A percentile compares a stretch with the other conserved stretches of the same genome.
phyloP scores from a whole-genome alignment of 805 yeast genomes.

The Suhomyces sp. region DNA sequence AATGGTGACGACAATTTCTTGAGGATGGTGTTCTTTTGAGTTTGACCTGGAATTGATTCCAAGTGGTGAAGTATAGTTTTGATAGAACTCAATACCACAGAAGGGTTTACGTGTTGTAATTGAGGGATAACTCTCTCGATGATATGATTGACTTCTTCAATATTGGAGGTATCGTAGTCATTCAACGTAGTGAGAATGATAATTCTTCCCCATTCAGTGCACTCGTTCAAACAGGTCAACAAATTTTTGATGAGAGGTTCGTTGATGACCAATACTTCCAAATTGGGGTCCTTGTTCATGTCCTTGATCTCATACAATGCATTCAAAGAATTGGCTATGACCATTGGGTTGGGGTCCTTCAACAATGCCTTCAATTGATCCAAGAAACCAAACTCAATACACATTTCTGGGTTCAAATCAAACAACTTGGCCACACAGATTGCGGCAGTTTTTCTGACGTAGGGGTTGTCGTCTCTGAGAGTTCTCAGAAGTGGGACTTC shows the following conservation, averaged over 20 bases:
- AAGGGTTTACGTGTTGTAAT: slow-evolving; percentile 94
- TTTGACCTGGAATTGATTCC: slow-evolving; percentile 44
- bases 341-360: slow-evolving; percentile 93
- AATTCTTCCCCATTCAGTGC: slow-evolving; percentile 99
- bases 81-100: slow-evolving; percentile 84
- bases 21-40: slow-evolving; percentile 46
- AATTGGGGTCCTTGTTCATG: slow-evolving; percentile 51
- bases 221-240: slow-evolving; percentile 85
- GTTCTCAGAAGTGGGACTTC: slow-evolving; percentile 86
- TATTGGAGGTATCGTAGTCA: slow-evolving; percentile 58
- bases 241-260: slow-evolving; percentile 55
- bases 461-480: slow-evolving; percentile 89
- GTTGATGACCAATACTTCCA: slow-evolving; percentile 38
- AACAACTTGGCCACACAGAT: slow-evolving; percentile 94
- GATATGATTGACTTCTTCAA: slow-evolving; percentile 75
- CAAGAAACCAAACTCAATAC: slow-evolving; percentile 85
- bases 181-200: slow-evolving; percentile 80
- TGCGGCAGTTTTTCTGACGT: slow-evolving; percentile 96
- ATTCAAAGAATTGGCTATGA: slow-evolving; percentile 89
- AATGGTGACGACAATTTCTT: slow-evolving; percentile 80
- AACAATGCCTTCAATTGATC: slow-evolving; percentile 64
- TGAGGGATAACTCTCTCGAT: slow-evolving; percentile 91
- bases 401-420: slow-evolving; percentile 76
- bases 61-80: slow-evolving; percentile 75
- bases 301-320: slow-evolving; percentile 82